Evolutionary conservation across 2,329 filamentous ascomycete species (phyloP).

Genomic region (Aphanocladium album): DNA sequence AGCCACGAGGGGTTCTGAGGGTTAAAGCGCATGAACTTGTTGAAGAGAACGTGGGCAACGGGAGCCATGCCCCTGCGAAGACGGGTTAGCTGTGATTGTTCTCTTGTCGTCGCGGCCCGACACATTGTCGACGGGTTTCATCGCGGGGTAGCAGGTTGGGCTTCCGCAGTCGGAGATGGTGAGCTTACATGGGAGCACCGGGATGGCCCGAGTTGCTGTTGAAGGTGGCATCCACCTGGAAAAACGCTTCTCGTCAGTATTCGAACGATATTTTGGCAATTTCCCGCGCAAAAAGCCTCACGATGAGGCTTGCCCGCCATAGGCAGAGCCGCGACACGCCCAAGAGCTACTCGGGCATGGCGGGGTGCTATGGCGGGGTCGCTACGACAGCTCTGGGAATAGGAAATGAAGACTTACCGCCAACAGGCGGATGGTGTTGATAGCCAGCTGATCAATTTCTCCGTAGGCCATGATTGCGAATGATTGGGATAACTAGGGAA

Average conservation of each 20-base stretch:
- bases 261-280: neutral
- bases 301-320: neutral
- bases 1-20: conserved; percentile 97
- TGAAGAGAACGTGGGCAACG: conserved; percentile 92
- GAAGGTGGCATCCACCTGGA: conserved; percentile 92
- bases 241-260: conserved; percentile 21
- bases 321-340: neutral
- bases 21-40: conserved; percentile 99
- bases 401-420: conserved; percentile 64
- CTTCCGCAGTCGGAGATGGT: neutral
- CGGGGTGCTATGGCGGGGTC: conserved; percentile 32
- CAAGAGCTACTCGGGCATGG: conserved; percentile 10
- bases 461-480: conserved; percentile 74
- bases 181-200: conserved; percentile 84
- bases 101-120: conserved; percentile 8
- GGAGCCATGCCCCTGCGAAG: conserved; percentile 72
- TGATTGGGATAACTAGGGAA: neutral
- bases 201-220: conserved; percentile 97
- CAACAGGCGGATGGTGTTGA: conserved; percentile 97
- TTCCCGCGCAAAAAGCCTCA: neutral
- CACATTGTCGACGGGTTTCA: neutral
- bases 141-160: neutral
- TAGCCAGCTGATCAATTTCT: conserved; percentile 81
- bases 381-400: conserved; percentile 17
- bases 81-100: conserved; percentile 27